These are phyloP conservation scores for Puccinia triticina DNA, from an alignment of 1,284 basidiomycete species.

Conservation along the genomic window DNA sequence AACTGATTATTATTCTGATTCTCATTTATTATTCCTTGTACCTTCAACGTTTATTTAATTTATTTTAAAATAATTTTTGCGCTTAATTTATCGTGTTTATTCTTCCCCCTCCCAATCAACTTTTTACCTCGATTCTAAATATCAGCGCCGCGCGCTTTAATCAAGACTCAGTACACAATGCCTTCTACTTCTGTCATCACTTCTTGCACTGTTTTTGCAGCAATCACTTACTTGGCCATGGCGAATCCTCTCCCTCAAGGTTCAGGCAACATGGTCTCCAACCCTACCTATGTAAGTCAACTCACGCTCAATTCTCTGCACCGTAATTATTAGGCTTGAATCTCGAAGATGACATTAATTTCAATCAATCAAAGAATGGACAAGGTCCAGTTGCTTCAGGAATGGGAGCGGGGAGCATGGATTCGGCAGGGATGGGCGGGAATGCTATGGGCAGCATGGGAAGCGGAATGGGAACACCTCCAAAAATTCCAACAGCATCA, in stretches of 20 bases:
- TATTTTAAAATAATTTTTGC: conserved; percentile 9
- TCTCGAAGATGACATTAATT: not conserved
- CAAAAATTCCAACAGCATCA: not conserved
- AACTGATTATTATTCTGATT: not conserved
- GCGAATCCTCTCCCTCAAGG: not conserved
- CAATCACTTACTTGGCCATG: conserved; percentile 2
- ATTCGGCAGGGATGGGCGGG: conserved; percentile 3
- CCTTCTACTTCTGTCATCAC: conserved; percentile 14
- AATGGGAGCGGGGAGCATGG: not conserved
- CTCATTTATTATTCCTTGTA: not conserved
- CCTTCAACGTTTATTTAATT: not conserved
- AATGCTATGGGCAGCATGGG: not conserved
- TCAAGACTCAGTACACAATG: not conserved
- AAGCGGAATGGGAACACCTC: conserved; percentile 1
- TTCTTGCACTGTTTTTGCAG: conserved; percentile 10
- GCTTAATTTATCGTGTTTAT: not conserved
- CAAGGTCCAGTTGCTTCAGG: not conserved
- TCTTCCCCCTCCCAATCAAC: not conserved
- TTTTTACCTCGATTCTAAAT: not conserved
- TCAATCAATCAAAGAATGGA: not conserved
- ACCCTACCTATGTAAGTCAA: not conserved
- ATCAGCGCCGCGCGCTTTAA: conserved; percentile 6
- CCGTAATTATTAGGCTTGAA: no score
- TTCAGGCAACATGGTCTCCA: not conserved
- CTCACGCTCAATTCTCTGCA: not conserved